Conservation (phyloP, 164 flowering plant species). For the Chloranthus sessilifolius region DNA sequence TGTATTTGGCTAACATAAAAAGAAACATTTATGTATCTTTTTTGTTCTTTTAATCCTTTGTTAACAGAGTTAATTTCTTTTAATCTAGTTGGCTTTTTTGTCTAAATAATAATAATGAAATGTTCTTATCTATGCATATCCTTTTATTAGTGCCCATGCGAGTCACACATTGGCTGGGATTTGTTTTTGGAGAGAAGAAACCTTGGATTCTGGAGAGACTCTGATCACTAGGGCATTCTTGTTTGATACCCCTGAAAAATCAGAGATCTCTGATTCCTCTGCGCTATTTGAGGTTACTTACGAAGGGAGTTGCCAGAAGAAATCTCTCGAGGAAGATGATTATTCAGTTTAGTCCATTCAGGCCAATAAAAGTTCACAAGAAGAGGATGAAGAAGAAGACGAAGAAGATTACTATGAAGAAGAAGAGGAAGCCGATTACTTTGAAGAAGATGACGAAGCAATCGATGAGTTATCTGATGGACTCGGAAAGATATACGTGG, state of each 20-base stretch:
- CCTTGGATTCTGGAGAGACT: constrained; percentile 29
- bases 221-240: constrained; percentile 46
- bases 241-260: constrained; percentile 65
- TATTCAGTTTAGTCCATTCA: constrained; percentile 72
- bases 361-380: constrained; percentile 56
- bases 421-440: constrained; percentile 12
- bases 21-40: too few species aligned
- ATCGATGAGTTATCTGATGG: constrained; percentile 12
- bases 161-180: too few species aligned
- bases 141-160: too few species aligned
- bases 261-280: constrained; percentile 40
- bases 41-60: too few species aligned
- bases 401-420: constrained; percentile 26
- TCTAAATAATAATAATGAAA: too few species aligned
- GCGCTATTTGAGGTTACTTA: constrained; percentile 40
- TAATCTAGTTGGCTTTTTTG: too few species aligned
- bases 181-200: too few species aligned
- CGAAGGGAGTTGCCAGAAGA: constrained; percentile 6
- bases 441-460: constrained; percentile 9
- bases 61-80: too few species aligned
- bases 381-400: constrained; percentile 34
- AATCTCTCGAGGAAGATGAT: constrained; percentile 43
- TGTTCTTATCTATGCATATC: too few species aligned
- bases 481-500: constrained; percentile 8
- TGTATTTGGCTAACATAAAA: too few species aligned